Conservation (phyloP, 75 land plant species). For the Picea glauca region DNA sequence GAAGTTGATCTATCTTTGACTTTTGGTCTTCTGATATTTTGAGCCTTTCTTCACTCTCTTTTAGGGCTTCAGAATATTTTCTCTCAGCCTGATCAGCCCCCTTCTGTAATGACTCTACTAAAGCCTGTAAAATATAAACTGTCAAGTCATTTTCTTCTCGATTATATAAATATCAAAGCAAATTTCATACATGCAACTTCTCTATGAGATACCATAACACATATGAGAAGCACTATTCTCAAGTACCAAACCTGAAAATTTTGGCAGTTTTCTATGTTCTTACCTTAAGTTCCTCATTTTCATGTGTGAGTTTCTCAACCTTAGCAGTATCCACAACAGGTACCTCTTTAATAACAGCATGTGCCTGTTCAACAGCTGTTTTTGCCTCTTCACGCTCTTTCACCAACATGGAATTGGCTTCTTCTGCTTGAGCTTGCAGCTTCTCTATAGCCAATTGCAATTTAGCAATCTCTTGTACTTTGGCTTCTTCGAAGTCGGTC, state of each 20-base stretch:
- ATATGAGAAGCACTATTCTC: background rate
- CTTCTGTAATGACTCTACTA: conserved; percentile 39
- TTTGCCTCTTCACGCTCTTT: conserved; percentile 61
- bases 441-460: conserved; percentile 63
- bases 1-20: conserved; percentile 47
- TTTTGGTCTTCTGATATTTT: conserved; percentile 46
- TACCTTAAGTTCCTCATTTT: conserved; percentile 74
- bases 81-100: conserved; percentile 57
- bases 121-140: conserved; percentile 25
- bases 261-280: background rate
- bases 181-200: background rate
- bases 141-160: background rate
- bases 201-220: background rate
- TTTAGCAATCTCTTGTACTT: conserved; percentile 75
- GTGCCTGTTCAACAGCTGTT: conserved; percentile 77
- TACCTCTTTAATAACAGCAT: conserved; percentile 58
- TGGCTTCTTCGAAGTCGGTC: conserved; percentile 88
- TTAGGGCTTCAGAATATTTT: conserved; percentile 38
- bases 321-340: conserved; percentile 66
- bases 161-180: background rate
- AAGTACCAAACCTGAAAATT: background rate
- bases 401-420: conserved; percentile 54
- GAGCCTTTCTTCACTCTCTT: conserved; percentile 39
- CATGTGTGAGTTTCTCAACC: conserved; percentile 50
- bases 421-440: conserved; percentile 55